Evolutionary conservation across 2,329 filamentous ascomycete species (phyloP).

Genomic region (Aureobasidium zeae): DNA sequence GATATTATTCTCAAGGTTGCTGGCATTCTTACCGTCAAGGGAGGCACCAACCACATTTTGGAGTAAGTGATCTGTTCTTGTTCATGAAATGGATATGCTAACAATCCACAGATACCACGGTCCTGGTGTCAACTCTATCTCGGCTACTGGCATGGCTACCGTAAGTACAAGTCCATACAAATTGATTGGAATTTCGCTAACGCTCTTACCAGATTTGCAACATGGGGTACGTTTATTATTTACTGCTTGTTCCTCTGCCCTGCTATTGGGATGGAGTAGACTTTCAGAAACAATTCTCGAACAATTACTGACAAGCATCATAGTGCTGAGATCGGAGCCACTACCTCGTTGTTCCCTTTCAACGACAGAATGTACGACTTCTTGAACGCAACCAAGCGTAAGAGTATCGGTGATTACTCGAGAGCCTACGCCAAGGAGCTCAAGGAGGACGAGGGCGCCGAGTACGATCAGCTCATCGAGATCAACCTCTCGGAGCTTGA

Average conservation of each 20-base stretch:
- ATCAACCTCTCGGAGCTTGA: constrained; percentile 92
- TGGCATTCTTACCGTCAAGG: constrained; percentile 94
- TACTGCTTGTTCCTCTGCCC: neutral
- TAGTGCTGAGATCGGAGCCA: constrained; percentile 65
- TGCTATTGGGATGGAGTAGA: no score
- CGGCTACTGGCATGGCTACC: constrained; percentile 79
- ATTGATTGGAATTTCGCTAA: neutral
- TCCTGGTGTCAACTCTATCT: constrained; percentile 65
- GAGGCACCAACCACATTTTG: constrained; percentile 85
- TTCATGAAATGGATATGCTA: constrained; percentile 25
- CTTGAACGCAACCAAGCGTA: constrained; percentile 80
- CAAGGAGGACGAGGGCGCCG: constrained; percentile 74
- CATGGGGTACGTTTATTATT: constrained; percentile 33
- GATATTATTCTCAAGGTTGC: constrained; percentile 97
- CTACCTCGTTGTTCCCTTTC: constrained; percentile 94
- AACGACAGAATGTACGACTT: constrained; percentile 98
- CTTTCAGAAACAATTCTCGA: neutral
- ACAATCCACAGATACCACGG: constrained; percentile 36
- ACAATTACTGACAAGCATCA: neutral
- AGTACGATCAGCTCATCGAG: constrained; percentile 94
- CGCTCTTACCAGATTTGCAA: constrained; percentile 46
- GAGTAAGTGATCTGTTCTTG: constrained; percentile 48
- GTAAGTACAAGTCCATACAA: neutral
- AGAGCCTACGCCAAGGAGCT: constrained; percentile 78
- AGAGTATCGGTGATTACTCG: constrained; percentile 82